Evolutionary conservation across 177 flowering plant genomes (phyloP).

Genomic region (Tripterygium wilfordii): DNA sequence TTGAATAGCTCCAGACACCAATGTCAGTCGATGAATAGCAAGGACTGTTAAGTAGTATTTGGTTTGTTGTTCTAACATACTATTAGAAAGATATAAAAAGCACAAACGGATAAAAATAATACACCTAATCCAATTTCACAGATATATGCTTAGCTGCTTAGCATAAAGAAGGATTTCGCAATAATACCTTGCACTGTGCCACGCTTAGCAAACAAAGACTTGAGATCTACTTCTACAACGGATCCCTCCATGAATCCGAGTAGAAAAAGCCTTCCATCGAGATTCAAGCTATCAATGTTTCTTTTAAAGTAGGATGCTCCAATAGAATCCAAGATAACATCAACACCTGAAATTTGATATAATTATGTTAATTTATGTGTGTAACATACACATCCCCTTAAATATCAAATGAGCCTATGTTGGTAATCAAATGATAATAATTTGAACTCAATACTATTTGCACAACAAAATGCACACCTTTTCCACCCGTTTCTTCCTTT

Average conservation of each 20-base stretch:
- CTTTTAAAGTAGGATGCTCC: conserved; percentile 76
- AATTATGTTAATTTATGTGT: no score
- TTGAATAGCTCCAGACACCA: no score
- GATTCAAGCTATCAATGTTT: conserved; percentile 71
- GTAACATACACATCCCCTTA: no score
- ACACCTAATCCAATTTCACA: no score
- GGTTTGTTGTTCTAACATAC: no score
- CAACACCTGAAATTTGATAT: conserved; percentile 85
- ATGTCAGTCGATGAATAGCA: no score
- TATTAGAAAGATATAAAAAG: no score
- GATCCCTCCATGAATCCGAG: conserved; percentile 72
- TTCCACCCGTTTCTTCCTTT: conserved; percentile 86
- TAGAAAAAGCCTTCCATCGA: conserved; percentile 86
- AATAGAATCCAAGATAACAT: conserved; percentile 80
- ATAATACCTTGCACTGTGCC: conserved; percentile 84
- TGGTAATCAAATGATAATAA: no score
- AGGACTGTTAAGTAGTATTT: no score
- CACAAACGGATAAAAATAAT: no score
- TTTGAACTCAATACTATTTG: no score
- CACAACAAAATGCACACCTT: conserved; percentile 37
- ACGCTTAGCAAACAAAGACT: conserved; percentile 55
- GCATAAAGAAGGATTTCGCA: background rate
- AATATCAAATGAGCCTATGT: no score
- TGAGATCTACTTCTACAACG: conserved; percentile 47
- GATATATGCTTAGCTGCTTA: background rate